Conservation (phyloP, 2,329 filamentous ascomycete species). For the Huntiella bhutanensis region DNA sequence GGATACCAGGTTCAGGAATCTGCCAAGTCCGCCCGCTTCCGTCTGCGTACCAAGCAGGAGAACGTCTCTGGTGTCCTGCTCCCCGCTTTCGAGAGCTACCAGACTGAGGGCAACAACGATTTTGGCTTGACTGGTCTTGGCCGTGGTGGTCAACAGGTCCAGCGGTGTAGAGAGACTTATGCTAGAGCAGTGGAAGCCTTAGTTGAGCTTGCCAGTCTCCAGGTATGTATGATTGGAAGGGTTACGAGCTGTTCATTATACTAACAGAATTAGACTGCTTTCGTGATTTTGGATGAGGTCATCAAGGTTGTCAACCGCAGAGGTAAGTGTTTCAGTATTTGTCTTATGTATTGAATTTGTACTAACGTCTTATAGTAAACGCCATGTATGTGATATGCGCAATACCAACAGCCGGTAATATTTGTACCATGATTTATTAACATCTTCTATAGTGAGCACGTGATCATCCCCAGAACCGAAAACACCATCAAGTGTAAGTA, state of each 20-base stretch:
- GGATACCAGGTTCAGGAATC: conserved; percentile 96
- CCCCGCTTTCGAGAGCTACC: conserved; percentile 81
- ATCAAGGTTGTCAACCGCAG: conserved; percentile 98
- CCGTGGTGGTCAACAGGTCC: conserved; percentile 93
- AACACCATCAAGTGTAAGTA: conserved; percentile 90
- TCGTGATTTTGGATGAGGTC: conserved; percentile 93
- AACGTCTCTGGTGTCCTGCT: conserved; percentile 95
- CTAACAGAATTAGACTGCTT: conserved; percentile 51
- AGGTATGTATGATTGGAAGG: conserved; percentile 26
- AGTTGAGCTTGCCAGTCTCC: conserved; percentile 83
- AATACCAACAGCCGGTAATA: conserved; percentile 13
- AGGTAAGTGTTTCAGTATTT: conserved; percentile 31
- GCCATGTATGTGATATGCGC: conserved; percentile 47
- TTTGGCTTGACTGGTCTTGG: conserved; percentile 91
- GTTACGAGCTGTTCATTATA: background rate
- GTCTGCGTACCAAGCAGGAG: conserved; percentile 87
- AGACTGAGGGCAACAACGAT: conserved; percentile 77
- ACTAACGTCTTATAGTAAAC: conserved; percentile 44
- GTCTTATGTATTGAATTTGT: background rate
- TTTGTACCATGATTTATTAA: conserved; percentile 31
- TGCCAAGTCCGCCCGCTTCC: conserved; percentile 79
- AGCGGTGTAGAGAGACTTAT: conserved; percentile 88
- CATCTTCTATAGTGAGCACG: conserved; percentile 44
- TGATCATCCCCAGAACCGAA: conserved; percentile 94
- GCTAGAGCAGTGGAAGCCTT: conserved; percentile 87